Evolutionary conservation across 306 rosid genomes (phyloP).

Genomic region (Cotoneaster glaucophyllus): DNA sequence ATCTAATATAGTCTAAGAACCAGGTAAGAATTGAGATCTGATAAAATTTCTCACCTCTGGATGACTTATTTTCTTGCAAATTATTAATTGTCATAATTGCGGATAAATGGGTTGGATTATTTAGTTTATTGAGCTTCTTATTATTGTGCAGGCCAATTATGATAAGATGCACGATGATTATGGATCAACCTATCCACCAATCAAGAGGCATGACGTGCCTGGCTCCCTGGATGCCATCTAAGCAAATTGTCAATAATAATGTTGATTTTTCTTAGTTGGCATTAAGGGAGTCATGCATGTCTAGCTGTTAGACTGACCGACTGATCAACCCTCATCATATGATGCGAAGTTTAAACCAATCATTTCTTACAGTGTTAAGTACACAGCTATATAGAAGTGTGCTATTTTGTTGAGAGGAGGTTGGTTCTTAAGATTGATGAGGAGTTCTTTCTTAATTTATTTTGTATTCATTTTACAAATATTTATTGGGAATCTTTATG

Average conservation of each 20-base stretch:
- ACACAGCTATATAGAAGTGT: no score
- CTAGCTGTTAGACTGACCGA: neutral
- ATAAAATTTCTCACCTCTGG: no score
- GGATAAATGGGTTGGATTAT: neutral
- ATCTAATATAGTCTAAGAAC: neutral
- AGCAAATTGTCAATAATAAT: neutral
- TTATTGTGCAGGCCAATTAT: neutral
- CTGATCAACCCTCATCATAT: neutral
- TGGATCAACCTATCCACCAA: neutral
- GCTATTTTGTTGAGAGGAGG: no score
- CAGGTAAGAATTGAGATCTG: neutral
- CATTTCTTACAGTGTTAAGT: neutral
- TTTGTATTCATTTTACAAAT: no score
- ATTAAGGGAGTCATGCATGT: constrained; percentile 22
- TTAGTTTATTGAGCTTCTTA: neutral
- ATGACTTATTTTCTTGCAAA: neutral
- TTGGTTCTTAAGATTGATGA: no score
- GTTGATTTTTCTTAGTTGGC: constrained; percentile 20
- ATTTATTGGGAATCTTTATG: no score
- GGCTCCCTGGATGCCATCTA: constrained; percentile 40
- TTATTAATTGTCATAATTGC: neutral
- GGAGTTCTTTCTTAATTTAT: no score
- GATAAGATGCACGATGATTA: neutral
- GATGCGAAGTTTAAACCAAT: neutral
- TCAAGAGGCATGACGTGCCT: constrained; percentile 6